Conservation (phyloP, 2,329 filamentous ascomycete genomes). For the Scedosporium dehoogii region DNA sequence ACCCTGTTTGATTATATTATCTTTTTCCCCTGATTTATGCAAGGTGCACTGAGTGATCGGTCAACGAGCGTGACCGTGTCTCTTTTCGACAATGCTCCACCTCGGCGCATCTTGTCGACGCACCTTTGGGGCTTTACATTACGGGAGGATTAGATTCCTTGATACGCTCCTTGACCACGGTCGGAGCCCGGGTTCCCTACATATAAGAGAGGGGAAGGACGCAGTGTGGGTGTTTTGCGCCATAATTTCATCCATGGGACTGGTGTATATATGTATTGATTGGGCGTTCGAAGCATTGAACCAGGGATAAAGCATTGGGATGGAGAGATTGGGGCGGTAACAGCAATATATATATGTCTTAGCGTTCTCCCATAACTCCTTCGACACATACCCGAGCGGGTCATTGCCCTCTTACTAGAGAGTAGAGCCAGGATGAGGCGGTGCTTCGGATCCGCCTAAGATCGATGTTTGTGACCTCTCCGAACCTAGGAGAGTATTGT, state of each 20-base stretch:
- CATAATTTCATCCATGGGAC: neutral
- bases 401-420: neutral
- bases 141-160: neutral
- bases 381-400: too few relatives aligned
- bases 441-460: neutral
- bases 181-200: neutral
- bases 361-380: neutral
- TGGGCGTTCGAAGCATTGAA: neutral
- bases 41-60: neutral
- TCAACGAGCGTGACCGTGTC: too few relatives aligned
- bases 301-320: neutral
- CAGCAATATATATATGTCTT: neutral
- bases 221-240: neutral
- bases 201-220: neutral
- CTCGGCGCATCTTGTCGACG: neutral
- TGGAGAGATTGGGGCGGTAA: neutral
- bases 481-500: neutral
- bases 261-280: conserved; percentile 1
- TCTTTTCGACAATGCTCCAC: neutral
- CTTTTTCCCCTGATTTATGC: neutral
- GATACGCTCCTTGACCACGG: neutral
- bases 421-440: neutral
- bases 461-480: neutral
- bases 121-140: neutral
- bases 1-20: neutral